Evolutionary conservation across 768 basidiomycete species (phyloP), one percentile per base, ranked within the genome.

Genomic region (Auricularia heimuer): DNA sequence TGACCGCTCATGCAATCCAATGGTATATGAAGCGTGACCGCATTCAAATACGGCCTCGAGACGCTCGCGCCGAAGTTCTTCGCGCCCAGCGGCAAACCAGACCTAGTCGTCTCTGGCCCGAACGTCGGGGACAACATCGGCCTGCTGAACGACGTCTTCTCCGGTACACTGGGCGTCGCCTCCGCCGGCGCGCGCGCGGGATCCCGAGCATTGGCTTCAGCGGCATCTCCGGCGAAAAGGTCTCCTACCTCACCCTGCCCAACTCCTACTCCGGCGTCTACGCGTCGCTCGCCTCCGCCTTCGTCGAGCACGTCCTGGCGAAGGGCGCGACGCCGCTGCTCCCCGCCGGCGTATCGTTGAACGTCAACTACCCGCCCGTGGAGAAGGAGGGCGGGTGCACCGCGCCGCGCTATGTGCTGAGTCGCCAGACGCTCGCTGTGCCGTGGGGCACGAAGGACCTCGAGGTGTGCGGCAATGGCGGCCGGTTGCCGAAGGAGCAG

Each of bases 201-300:
- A 75, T 83, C 54, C 81, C 83, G 1, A 77, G 82, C 1, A 75
- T 79, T 35, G 82, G 82, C 0, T 82, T 82, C 73, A 82, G 81
- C 14, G 79, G 76, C 33, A 68, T 68, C 11, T 73, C 76, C 24
- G 80, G 76, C 14, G 47, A 51, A 8, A 51, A 51, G 63, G 79
- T 82, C 16, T 82, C 81, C 1, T 84, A 79, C 73, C 83, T 82
- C 34, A 82, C 81, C n/a, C 80, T 83, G 66, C 67, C 70, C 14
- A 75, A 78, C 3, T 63, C 70, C 29, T 74, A 80, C 12, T 79
- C 81, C 10, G 67, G 71, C 61, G 74, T 78, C 64, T 83, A 83
- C 71, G 74, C 82, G 24, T 65, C 73, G 14, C 78, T 83, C 56
- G 75, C 77, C 62, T 69, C 79, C 35, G 75, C 73, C 66, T 77